Percentiles rank a stretch among this genome's conserved stretches.
These are phyloP conservation scores for Syzygium aromaticum DNA, from an alignment of 345 rosid genomes.

Conservation along the genomic window DNA sequence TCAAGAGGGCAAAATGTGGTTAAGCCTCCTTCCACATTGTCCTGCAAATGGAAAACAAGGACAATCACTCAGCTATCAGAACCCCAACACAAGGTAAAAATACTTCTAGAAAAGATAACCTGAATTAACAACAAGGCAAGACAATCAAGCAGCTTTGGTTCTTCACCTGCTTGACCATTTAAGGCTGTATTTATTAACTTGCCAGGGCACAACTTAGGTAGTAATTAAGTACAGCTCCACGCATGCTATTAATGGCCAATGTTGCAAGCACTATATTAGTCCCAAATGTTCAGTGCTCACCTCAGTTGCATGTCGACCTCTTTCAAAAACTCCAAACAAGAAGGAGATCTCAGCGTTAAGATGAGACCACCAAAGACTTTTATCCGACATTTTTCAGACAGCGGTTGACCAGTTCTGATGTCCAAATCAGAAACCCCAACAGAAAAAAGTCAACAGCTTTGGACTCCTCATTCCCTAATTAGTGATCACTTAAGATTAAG, in stretches of 20 bases:
- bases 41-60: slow-evolving; percentile 29
- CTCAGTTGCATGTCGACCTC: background rate
- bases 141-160: background rate
- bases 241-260: background rate
- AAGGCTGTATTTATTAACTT: background rate
- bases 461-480: background rate
- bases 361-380: background rate
- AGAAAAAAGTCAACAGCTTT: background rate
- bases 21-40: slow-evolving; percentile 68
- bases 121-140: background rate
- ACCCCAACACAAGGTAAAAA: background rate
- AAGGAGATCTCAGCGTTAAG: background rate
- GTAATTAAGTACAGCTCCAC: background rate
- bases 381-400: background rate
- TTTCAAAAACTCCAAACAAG: background rate
- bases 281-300: background rate
- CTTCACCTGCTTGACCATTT: background rate
- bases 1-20: slow-evolving; percentile 96
- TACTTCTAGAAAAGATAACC: background rate
- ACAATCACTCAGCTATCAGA: background rate
- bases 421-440: background rate
- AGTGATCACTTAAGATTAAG: background rate
- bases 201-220: background rate
- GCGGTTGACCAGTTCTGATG: background rate
- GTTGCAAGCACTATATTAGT: background rate